Evolutionary conservation across 345 rosid genomes (phyloP).

Genomic region (Aethionema arabicum): DNA sequence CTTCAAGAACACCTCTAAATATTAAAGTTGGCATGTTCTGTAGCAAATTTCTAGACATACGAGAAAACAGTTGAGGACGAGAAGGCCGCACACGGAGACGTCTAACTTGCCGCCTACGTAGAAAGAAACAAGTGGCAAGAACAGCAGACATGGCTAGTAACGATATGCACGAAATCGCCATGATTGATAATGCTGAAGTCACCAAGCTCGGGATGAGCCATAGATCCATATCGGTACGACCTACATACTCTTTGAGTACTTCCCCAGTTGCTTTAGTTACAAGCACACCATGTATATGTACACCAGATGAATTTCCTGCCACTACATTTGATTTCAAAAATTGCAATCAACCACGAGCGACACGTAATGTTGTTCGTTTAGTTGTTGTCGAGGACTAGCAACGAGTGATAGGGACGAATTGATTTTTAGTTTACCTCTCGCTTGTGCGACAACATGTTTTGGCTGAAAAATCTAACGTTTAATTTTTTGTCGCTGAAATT

Average conservation of each 20-base stretch:
- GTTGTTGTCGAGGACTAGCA: too few relatives aligned
- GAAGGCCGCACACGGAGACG: constrained; percentile 43
- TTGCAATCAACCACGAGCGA: not conserved
- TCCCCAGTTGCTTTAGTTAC: constrained; percentile 66
- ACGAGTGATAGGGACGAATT: too few relatives aligned
- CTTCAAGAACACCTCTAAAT: constrained; percentile 63
- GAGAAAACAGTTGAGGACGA: constrained; percentile 53
- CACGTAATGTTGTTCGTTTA: too few relatives aligned
- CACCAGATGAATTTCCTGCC: constrained; percentile 69
- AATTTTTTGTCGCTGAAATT: too few relatives aligned
- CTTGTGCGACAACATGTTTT: too few relatives aligned
- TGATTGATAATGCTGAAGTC: constrained; percentile 79
- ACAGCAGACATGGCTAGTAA: constrained; percentile 70
- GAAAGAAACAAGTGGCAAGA: constrained; percentile 74
- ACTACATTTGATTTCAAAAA: constrained; percentile 43
- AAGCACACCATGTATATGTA: constrained; percentile 67
- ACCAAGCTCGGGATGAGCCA: constrained; percentile 66
- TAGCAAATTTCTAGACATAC: constrained; percentile 64
- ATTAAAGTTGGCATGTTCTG: constrained; percentile 73
- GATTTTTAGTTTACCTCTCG: too few relatives aligned
- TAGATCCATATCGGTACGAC: constrained; percentile 48
- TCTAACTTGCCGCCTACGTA: constrained; percentile 63
- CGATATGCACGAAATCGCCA: constrained; percentile 71
- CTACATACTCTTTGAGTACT: constrained; percentile 51
- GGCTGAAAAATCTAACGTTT: too few relatives aligned